Conservation (phyloP, 176 grass and related monocot genomes). For the Avena eriantha region DNA sequence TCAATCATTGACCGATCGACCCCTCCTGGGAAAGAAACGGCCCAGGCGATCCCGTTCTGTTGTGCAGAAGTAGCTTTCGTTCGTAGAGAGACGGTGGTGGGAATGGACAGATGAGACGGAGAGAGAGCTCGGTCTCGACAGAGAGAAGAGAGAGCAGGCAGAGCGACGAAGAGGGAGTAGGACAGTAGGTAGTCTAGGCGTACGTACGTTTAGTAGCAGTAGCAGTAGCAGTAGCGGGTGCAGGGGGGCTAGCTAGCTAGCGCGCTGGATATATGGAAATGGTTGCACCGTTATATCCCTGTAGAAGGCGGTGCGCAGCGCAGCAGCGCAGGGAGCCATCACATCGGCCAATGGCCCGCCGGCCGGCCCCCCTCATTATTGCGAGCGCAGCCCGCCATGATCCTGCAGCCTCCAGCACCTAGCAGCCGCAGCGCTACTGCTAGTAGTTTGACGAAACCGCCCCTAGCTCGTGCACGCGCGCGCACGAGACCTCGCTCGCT, state of each 20-base stretch:
- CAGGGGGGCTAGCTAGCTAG: background rate
- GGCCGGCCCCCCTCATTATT: slow-evolving; percentile 25
- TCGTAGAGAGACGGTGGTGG: background rate
- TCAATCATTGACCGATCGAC: slow-evolving; percentile 46
- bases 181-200: background rate
- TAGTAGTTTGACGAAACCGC: background rate
- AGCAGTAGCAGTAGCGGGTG: background rate
- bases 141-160: background rate
- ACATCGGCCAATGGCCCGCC: slow-evolving; percentile 35
- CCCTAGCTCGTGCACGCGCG: background rate
- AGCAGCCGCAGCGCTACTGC: background rate
- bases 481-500: background rate
- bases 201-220: background rate
- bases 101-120: slow-evolving; percentile 48
- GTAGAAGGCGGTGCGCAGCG: slow-evolving; percentile 37
- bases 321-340: slow-evolving; percentile 27
- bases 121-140: slow-evolving; percentile 4
- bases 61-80: background rate
- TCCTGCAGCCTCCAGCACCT: background rate
- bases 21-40: background rate
- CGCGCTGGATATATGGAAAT: slow-evolving; percentile 26
- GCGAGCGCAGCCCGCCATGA: slow-evolving; percentile 7
- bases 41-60: slow-evolving; percentile 6
- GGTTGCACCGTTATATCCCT: slow-evolving; percentile 58
- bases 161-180: background rate